Percentiles rank a stretch among this genome's conserved stretches.
These are phyloP conservation scores for Fusarium euwallaceae DNA, from an alignment of 2,329 filamentous ascomycete species.

Conservation along the genomic window DNA sequence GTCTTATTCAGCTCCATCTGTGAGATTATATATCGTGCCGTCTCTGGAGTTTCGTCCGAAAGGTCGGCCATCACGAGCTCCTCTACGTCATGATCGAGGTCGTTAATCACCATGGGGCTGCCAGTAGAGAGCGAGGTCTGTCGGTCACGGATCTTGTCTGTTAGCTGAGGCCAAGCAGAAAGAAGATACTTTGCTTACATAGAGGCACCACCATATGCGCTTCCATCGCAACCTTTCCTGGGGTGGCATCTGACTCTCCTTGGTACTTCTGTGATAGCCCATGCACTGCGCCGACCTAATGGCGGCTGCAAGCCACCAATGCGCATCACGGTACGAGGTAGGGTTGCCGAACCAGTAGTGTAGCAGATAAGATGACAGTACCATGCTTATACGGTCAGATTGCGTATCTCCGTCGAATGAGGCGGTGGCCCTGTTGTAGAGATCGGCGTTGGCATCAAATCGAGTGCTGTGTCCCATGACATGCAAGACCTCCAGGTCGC, in stretches of 20 bases:
- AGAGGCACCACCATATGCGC: neutral
- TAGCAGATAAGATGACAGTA: constrained; percentile 11
- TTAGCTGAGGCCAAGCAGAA: neutral
- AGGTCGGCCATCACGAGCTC: neutral
- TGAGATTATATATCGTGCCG: neutral
- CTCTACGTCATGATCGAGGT: neutral
- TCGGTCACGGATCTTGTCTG: neutral
- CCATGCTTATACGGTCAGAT: constrained; percentile 1
- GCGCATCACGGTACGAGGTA: neutral
- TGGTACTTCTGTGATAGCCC: neutral
- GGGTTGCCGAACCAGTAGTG: constrained; percentile 33
- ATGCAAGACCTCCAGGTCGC: constrained; percentile 3
- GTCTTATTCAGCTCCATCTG: neutral
- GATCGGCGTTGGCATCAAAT: constrained; percentile 6
- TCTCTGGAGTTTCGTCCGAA: neutral
- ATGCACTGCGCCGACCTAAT: neutral
- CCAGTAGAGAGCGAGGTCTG: neutral
- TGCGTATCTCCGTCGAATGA: neutral
- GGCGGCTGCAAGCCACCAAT: neutral
- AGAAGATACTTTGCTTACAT: neutral
- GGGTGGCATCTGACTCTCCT: neutral
- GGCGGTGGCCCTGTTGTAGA: neutral
- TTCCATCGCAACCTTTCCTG: neutral
- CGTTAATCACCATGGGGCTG: neutral
- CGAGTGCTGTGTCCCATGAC: constrained; percentile 8